These are phyloP conservation scores for Huntiella abstrusa DNA, from an alignment of 2,329 filamentous ascomycete species.

Conservation along the genomic window DNA sequence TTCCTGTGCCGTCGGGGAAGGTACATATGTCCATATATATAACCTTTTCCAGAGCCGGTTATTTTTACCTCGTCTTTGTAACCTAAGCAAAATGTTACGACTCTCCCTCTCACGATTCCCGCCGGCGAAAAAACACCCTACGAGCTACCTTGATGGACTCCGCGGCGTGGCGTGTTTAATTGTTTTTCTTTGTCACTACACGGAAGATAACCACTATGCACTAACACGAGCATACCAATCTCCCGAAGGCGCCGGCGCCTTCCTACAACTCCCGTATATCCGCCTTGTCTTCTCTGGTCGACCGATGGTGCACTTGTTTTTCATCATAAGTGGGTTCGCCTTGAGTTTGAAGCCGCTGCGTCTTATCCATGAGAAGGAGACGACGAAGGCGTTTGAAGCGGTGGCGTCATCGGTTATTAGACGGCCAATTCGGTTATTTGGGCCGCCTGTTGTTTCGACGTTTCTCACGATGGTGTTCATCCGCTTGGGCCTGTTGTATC, in stretches of 20 bases:
- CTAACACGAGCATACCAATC: conserved; percentile 22
- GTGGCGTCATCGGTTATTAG: conserved; percentile 33
- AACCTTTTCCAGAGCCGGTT: too few relatives aligned
- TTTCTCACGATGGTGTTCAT: conserved; percentile 25
- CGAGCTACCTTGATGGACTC: conserved; percentile 39
- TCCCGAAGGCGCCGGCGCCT: conserved; percentile 19
- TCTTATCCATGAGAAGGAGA: conserved; percentile 15
- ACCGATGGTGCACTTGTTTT: conserved; percentile 41
- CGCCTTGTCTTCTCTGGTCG: conserved; percentile 35
- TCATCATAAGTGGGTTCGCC: conserved; percentile 43
- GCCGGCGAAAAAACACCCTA: conserved; percentile 23
- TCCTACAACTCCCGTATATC: conserved; percentile 32
- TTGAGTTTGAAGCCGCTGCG: conserved; percentile 35
- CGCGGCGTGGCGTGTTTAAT: conserved; percentile 35
- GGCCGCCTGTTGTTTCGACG: conserved; percentile 32
- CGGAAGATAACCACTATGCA: conserved; percentile 12
- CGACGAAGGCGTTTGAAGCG: conserved; percentile 7
- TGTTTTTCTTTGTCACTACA: conserved; percentile 37
- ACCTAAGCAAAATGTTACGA: too few relatives aligned
- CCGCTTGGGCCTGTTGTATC: conserved; percentile 14
- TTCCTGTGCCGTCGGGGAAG: too few relatives aligned
- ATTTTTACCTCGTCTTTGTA: too few relatives aligned
- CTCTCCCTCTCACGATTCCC: too few relatives aligned
- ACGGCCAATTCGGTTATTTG: conserved; percentile 30
- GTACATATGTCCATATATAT: too few relatives aligned